Percentiles rank a stretch among this genome's conserved stretches.
These are phyloP conservation scores for Daldinia grandis DNA, from an alignment of 495 filamentous ascomycete genomes.

Conservation along the genomic window DNA sequence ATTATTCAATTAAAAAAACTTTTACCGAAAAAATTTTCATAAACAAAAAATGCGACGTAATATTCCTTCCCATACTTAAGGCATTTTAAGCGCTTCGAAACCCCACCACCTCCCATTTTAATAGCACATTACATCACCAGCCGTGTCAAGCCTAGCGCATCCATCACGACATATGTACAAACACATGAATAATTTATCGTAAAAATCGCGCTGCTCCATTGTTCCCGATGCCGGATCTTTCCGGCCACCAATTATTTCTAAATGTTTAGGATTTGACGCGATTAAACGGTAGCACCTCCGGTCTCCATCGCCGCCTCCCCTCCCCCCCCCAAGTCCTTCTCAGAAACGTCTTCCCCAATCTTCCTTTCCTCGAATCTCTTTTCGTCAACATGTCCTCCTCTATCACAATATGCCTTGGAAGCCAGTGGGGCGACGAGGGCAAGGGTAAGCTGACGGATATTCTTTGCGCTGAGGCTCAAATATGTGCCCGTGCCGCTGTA, in stretches of 20 bases:
- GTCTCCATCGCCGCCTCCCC: neutral
- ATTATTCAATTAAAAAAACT: too few species aligned
- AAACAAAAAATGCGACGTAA: too few species aligned
- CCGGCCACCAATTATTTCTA: neutral
- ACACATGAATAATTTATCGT: neutral
- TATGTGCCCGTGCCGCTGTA: slow-evolving; percentile 7
- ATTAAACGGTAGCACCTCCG: neutral
- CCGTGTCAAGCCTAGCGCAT: neutral
- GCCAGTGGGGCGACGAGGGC: slow-evolving; percentile 5
- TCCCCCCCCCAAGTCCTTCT: neutral
- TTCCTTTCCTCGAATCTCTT: neutral
- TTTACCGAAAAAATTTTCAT: too few species aligned
- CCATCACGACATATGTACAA: neutral
- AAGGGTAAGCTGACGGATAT: slow-evolving; percentile 8
- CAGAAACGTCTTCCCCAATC: neutral
- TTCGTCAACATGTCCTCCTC: neutral
- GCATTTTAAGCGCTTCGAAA: too few species aligned
- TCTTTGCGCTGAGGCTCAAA: slow-evolving; percentile 7
- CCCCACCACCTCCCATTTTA: neutral
- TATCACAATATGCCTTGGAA: slow-evolving; percentile 1
- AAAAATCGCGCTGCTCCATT: neutral
- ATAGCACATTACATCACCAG: neutral
- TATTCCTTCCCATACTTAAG: too few species aligned
- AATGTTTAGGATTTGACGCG: neutral
- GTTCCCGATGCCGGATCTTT: neutral